These are phyloP conservation scores for Mentha longifolia DNA, from an alignment of 257 asterid species.

Conservation along the genomic window DNA sequence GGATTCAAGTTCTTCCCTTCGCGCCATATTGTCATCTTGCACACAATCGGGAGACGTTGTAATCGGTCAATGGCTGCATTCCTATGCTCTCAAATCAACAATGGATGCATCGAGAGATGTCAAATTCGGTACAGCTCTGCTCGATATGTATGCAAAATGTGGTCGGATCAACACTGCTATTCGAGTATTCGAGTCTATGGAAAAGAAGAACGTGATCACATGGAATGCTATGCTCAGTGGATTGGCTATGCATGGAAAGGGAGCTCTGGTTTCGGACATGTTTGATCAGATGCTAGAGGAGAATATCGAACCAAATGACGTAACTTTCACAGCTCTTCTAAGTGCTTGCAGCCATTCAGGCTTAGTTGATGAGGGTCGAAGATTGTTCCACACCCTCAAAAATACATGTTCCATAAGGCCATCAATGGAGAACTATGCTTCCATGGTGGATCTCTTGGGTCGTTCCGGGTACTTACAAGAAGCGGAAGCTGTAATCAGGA, in stretches of 20 bases:
- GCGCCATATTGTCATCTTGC: conserved; percentile 69
- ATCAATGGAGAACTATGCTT: conserved; percentile 78
- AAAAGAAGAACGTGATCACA: conserved; percentile 48
- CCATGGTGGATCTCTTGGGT: conserved; percentile 78
- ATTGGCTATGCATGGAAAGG: conserved; percentile 85
- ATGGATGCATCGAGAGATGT: conserved; percentile 45
- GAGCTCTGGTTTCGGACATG: conserved; percentile 52
- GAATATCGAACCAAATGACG: conserved; percentile 61
- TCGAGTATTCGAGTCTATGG: conserved; percentile 53
- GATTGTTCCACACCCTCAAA: conserved; percentile 59
- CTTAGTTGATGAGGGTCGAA: conserved; percentile 65
- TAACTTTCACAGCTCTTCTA: conserved; percentile 72
- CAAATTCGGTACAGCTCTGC: conserved; percentile 64
- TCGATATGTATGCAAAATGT: conserved; percentile 90
- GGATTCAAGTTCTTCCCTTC: conserved; percentile 49
- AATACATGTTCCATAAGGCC: conserved; percentile 49
- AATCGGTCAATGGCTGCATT: conserved; percentile 73
- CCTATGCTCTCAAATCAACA: conserved; percentile 51
- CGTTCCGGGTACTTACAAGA: conserved; percentile 72
- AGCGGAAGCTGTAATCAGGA: conserved; percentile 63
- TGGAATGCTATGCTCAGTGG: conserved; percentile 88
- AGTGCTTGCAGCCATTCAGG: conserved; percentile 92
- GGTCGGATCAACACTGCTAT: conserved; percentile 61
- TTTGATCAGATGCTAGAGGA: conserved; percentile 63
- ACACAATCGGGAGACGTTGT: conserved; percentile 60